Evolutionary conservation across 306 rosid genomes (phyloP), one percentile per base, ranked within the genome.

Genomic region (Morella rubra): DNA sequence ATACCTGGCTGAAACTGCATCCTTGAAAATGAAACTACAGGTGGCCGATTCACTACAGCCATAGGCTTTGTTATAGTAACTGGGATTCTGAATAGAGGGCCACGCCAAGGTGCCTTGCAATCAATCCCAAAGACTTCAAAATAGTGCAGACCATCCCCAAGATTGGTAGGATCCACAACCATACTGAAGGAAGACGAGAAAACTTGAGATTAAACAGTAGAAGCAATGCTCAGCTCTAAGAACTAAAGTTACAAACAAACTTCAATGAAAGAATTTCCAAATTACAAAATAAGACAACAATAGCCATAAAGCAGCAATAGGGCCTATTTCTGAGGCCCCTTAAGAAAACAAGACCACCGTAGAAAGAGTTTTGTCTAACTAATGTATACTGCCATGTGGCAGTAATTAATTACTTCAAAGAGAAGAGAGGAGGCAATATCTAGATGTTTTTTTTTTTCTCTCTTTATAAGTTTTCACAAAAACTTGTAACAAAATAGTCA

Each of bases 71-170:
- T 90, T 81, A 95, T 85, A 62, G 97, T 95, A 68, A 95, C 81
- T 9, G 98, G 98, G 77, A 95, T 85, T 87, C 97, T 88, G 85
- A 95, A 95, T 45, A 95, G 89, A 60, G 98, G 97, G n/a, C 98
- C 98, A 15, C 96, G 97, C 97, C 97, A 89, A 71, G 97, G 97
- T 79, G 97, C 97, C 74, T 95, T 95, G 88, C 93, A 92, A 76
- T 95, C 97, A 82, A 92, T 71, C 51, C 96, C 98, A 83, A 82
- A 88, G 73, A 95, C 84, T 88, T 95, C 98, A 79, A 78, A 88
- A 80, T 89, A 95, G 85, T 95, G 98, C 79, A 95, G 89, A 73
- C 98, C 97, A 77, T 90, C 92, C 67, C 86, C 56, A 66, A 95
- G 92, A 81, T 81, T 86, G 72, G 88, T 83, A 70, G 98, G 97